Conservation (phyloP, 2,329 filamentous ascomycete species). For the Bipolaris sorokiniana region DNA sequence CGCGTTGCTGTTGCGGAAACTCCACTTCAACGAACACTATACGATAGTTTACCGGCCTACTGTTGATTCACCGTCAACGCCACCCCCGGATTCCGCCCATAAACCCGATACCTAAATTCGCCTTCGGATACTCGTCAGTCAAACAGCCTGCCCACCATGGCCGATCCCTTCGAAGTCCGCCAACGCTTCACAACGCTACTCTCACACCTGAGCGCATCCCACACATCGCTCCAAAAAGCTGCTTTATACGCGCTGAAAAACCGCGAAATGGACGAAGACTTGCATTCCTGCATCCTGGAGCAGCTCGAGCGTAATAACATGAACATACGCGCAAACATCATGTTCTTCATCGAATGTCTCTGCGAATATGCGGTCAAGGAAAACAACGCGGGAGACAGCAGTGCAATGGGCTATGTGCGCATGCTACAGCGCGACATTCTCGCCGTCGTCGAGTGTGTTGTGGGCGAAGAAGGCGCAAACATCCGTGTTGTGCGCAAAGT, state of each 20-base stretch:
- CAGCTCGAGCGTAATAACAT: conserved; percentile 94
- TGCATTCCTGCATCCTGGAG: conserved; percentile 96
- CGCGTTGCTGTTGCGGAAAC: conserved; percentile 16
- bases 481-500: conserved; percentile 90
- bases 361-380: conserved; percentile 83
- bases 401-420: conserved; percentile 79
- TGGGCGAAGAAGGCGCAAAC: conserved; percentile 84
- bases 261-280: conserved; percentile 92
- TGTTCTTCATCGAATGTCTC: conserved; percentile 98
- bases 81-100: background rate
- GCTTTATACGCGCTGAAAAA: conserved; percentile 95
- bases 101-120: background rate
- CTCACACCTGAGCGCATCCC: conserved; percentile 87
- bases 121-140: background rate
- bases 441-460: conserved; percentile 91
- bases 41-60: background rate
- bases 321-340: conserved; percentile 97
- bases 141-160: conserved; percentile 54
- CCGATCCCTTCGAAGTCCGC: conserved; percentile 95
- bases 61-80: background rate
- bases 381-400: conserved; percentile 67
- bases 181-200: conserved; percentile 94
- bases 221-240: conserved; percentile 87
- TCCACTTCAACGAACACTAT: conserved; percentile 6
- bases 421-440: conserved; percentile 97